Conservation (phyloP, 2,329 filamentous ascomycete species). For the Fusarium domesticum region DNA sequence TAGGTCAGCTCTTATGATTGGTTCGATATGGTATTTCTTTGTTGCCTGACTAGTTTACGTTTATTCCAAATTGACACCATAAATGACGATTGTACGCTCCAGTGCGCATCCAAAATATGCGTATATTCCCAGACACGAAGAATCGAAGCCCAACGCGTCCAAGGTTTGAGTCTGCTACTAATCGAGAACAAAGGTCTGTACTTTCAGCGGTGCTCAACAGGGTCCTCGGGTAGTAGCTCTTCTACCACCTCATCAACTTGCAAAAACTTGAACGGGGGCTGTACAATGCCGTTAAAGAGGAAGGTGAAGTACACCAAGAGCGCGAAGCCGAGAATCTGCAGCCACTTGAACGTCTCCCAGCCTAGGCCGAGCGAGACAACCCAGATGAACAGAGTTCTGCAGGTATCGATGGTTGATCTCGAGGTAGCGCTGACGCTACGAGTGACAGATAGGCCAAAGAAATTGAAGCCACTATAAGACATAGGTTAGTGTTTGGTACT, state of each 20-base stretch:
- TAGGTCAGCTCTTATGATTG: too few relatives aligned
- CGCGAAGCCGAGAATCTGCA: slow-evolving; percentile 85
- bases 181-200: background rate
- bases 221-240: slow-evolving; percentile 75
- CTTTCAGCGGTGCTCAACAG: slow-evolving; percentile 64
- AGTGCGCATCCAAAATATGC: slow-evolving; percentile 4
- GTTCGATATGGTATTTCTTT: too few relatives aligned
- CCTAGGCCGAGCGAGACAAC: slow-evolving; percentile 86
- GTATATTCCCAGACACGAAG: background rate
- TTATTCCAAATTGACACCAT: too few relatives aligned
- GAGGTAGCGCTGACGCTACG: slow-evolving; percentile 86
- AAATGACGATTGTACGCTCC: too few relatives aligned
- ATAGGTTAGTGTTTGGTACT: slow-evolving; percentile 15
- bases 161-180: too few relatives aligned
- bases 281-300: slow-evolving; percentile 91
- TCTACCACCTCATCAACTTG: slow-evolving; percentile 53
- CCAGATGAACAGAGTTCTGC: slow-evolving; percentile 97
- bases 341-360: slow-evolving; percentile 97
- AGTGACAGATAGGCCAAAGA: slow-evolving; percentile 94
- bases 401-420: slow-evolving; percentile 94
- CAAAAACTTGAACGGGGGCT: slow-evolving; percentile 72
- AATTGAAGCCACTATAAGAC: slow-evolving; percentile 81
- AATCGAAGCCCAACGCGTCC: too few relatives aligned
- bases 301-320: slow-evolving; percentile 95
- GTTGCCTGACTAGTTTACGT: too few relatives aligned